phyloP scores from a whole-genome alignment of 2,329 filamentous ascomycete species.

The Furcasterigmium furcatum region DNA sequence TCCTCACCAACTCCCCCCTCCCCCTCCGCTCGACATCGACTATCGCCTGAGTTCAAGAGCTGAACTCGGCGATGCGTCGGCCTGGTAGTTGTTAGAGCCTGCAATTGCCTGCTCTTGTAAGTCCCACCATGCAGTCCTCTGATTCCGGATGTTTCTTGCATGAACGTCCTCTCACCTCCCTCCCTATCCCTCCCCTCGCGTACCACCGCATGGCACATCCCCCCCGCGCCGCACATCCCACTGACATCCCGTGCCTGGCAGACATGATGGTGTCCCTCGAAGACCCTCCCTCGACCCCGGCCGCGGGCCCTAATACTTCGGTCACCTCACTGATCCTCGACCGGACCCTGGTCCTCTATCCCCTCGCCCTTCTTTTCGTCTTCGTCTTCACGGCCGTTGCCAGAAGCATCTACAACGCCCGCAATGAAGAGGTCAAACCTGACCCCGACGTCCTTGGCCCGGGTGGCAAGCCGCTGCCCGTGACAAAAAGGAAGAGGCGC shows the following conservation, averaged over 20 bases:
- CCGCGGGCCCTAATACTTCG: constrained; percentile 14
- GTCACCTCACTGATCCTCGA: constrained; percentile 39
- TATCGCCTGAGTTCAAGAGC: background rate
- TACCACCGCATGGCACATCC: constrained; percentile 2
- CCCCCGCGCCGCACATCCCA: background rate
- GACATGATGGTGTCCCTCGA: constrained; percentile 30
- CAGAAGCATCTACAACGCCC: constrained; percentile 50
- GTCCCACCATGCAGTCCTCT: background rate
- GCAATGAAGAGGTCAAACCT: constrained; percentile 39
- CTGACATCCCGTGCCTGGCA: background rate
- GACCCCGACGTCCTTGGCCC: constrained; percentile 64
- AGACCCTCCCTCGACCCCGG: constrained; percentile 14
- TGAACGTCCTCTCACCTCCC: background rate
- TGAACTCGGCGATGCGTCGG: constrained; percentile 2
- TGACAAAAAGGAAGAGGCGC: constrained; percentile 52
- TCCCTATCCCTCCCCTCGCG: constrained; percentile 7
- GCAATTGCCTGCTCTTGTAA: constrained; percentile 3
- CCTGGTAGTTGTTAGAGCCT: constrained; percentile 1
- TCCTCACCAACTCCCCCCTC: constrained; percentile 1
- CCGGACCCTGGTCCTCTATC: constrained; percentile 47
- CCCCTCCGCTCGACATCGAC: background rate
- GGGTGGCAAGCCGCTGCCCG: constrained; percentile 82
- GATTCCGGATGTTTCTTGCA: background rate
- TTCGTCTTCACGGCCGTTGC: constrained; percentile 49
- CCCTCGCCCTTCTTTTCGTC: constrained; percentile 46